Evolutionary conservation across 805 yeast species (phyloP).

Genomic region (Myxozyma neotropica): DNA sequence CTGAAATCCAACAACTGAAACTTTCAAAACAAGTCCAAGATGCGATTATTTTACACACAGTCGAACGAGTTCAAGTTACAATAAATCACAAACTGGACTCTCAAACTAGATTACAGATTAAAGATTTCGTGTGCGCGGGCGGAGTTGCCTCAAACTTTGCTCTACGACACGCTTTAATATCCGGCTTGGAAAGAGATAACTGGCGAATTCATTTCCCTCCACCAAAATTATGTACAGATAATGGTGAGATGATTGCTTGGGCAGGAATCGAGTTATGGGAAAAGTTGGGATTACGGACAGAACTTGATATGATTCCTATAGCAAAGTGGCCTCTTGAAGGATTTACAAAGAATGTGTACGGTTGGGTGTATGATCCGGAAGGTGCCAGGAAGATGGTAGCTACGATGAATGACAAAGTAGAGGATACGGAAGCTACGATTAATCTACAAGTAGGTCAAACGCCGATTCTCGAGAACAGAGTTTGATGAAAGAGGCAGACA

Average conservation of each 20-base stretch:
- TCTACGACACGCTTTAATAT: constrained; percentile 50
- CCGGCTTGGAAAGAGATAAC: neutral
- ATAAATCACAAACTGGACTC: constrained; percentile 37
- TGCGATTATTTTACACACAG: constrained; percentile 70
- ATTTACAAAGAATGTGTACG: neutral
- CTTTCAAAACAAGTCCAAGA: constrained; percentile 49
- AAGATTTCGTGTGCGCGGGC: constrained; percentile 79
- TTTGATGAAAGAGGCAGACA: too few species aligned
- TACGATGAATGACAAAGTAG: neutral
- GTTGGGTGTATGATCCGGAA: constrained; percentile 15
- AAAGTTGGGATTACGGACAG: constrained; percentile 50
- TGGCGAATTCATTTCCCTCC: constrained; percentile 56
- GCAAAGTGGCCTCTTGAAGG: constrained; percentile 62
- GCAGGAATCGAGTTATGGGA: constrained; percentile 91
- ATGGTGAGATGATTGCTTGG: constrained; percentile 97
- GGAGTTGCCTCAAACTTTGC: constrained; percentile 84
- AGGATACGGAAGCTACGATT: neutral
- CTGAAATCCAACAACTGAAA: neutral
- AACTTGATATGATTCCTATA: constrained; percentile 60
- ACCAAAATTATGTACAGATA: constrained; percentile 80
- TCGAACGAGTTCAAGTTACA: constrained; percentile 62
- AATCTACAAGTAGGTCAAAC: too few species aligned
- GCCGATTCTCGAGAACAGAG: too few species aligned
- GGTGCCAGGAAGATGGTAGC: neutral
- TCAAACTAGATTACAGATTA: constrained; percentile 37